Conservation (phyloP, 2,329 filamentous ascomycete genomes). For the Colletotrichum camelliae region DNA sequence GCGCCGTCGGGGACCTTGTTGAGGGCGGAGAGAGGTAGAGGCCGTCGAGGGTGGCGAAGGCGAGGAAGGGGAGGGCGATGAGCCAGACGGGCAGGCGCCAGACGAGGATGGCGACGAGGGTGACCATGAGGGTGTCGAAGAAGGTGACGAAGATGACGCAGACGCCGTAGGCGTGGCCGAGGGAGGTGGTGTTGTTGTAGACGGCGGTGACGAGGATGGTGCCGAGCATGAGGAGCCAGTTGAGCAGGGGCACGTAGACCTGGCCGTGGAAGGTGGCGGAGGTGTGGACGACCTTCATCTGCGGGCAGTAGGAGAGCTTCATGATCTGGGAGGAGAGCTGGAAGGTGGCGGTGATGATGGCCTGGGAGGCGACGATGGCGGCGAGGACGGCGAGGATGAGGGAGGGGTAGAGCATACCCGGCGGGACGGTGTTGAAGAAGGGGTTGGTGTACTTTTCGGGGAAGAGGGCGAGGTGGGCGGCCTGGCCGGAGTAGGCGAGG, state of each 20-base stretch:
- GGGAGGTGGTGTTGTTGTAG: conserved; percentile 74
- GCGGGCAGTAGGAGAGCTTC: conserved; percentile 74
- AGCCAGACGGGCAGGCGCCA: conserved; percentile 68
- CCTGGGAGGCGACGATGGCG: conserved; percentile 78
- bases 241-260: conserved; percentile 76
- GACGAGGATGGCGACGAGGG: conserved; percentile 73
- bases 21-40: conserved; percentile 71
- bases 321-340: conserved; percentile 75
- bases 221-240: conserved; percentile 79
- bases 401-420: conserved; percentile 70
- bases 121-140: conserved; percentile 77
- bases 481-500: conserved; percentile 74
- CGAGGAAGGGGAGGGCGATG: conserved; percentile 66
- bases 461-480: conserved; percentile 68
- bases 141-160: conserved; percentile 84
- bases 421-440: conserved; percentile 74
- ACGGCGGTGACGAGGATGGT: conserved; percentile 76
- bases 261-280: conserved; percentile 75
- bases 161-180: conserved; percentile 79
- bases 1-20: conserved; percentile 78
- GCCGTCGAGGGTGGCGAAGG: conserved; percentile 71
- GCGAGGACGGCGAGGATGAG: conserved; percentile 73
- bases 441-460: conserved; percentile 70
- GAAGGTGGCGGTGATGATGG: conserved; percentile 79
- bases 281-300: conserved; percentile 76